phyloP scores from a whole-genome alignment of 2,329 filamentous ascomycete species.

The Fusarium sp. region DNA sequence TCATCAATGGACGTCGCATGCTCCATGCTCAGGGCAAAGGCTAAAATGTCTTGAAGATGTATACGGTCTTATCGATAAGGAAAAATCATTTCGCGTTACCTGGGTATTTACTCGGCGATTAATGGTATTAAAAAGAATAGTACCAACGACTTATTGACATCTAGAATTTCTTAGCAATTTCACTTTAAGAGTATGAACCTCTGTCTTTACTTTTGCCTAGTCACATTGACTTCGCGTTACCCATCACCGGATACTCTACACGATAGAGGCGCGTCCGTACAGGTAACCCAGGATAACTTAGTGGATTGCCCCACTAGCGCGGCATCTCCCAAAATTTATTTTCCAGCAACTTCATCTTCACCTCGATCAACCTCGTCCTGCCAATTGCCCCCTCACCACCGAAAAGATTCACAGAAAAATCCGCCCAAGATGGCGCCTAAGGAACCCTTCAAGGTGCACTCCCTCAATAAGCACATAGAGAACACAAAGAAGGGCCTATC shows the following conservation, averaged over 20 bases:
- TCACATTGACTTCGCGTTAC: not conserved
- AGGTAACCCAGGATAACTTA: conserved; percentile 5
- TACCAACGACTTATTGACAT: not conserved
- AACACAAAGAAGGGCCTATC: conserved; percentile 53
- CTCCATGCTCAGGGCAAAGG: not conserved
- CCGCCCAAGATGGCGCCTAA: conserved; percentile 53
- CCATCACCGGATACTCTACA: conserved; percentile 26
- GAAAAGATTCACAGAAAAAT: conserved; percentile 19
- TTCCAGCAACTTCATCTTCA: conserved; percentile 37
- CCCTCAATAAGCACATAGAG: conserved; percentile 54
- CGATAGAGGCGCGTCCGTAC: conserved; percentile 26
- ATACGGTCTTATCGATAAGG: conserved; percentile 35
- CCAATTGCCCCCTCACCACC: conserved; percentile 41
- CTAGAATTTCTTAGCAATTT: not conserved
- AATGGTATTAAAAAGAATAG: not conserved
- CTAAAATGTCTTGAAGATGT: conserved; percentile 1
- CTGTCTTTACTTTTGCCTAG: not conserved
- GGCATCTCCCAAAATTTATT: conserved; percentile 46
- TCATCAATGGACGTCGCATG: not conserved
- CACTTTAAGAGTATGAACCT: not conserved
- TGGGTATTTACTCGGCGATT: not conserved
- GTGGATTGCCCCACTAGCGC: conserved; percentile 38
- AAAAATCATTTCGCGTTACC: conserved; percentile 14
- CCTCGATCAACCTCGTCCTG: conserved; percentile 23
- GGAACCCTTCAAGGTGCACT: conserved; percentile 52